Evolutionary conservation across 495 filamentous ascomycete species (phyloP).

Genomic region (Lophiostoma macrostomum): DNA sequence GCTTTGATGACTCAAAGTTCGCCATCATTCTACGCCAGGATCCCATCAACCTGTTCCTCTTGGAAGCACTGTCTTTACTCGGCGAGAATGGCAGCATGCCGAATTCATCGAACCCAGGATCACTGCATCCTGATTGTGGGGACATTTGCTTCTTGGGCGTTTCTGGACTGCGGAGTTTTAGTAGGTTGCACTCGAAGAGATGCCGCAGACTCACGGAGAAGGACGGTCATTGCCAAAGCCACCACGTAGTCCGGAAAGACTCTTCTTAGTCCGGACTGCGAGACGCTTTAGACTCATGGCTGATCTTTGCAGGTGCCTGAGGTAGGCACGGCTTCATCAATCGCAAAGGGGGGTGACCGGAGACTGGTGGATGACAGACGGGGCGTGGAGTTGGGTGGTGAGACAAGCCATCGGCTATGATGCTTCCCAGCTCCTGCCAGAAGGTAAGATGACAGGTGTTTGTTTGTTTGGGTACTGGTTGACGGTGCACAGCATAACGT

Average conservation of each 20-base stretch:
- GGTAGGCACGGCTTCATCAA: neutral
- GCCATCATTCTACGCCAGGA: conserved; percentile 10
- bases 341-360: neutral
- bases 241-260: conserved; percentile 23
- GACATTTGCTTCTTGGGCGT: neutral
- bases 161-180: too few relatives aligned
- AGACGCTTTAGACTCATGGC: conserved; percentile 22
- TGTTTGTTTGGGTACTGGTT: too few relatives aligned
- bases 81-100: neutral
- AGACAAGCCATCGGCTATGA: too few relatives aligned
- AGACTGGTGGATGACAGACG: neutral
- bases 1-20: too few relatives aligned
- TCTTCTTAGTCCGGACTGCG: conserved; percentile 24
- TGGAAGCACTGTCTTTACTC: conserved; percentile 11
- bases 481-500: too few relatives aligned
- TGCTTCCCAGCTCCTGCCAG: too few relatives aligned
- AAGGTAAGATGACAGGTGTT: too few relatives aligned
- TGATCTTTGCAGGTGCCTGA: conserved; percentile 1
- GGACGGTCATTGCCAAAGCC: neutral
- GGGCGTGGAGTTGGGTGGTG: too few relatives aligned
- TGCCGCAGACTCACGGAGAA: neutral
- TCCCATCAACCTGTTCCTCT: conserved; percentile 5
- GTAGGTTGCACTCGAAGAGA: too few relatives aligned
- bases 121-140: neutral
- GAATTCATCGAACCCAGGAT: neutral